phyloP scores from a whole-genome alignment of 2,329 filamentous ascomycete genomes.

The Pseudocercospora cruenta region DNA sequence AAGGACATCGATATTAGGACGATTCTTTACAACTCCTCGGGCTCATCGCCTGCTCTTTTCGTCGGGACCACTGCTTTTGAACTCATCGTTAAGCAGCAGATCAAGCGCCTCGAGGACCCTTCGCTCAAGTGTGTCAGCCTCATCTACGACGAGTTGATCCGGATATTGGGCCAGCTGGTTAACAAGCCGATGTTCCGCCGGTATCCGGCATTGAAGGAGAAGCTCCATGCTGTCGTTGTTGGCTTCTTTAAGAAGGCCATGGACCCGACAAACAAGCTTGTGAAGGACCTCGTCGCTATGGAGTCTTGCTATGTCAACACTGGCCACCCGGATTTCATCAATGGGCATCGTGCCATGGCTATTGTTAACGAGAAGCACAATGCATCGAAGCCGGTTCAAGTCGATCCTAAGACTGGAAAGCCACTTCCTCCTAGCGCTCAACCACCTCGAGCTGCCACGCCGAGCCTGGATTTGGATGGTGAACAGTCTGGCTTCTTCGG shows the following conservation, averaged over 20 bases:
- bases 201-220: conserved; percentile 95
- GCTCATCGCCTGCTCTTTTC: conserved; percentile 92
- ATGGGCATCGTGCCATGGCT: conserved; percentile 95
- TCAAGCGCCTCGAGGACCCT: conserved; percentile 92
- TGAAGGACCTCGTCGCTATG: conserved; percentile 90
- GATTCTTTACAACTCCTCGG: conserved; percentile 98
- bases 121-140: conserved; percentile 96
- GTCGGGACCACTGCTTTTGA: conserved; percentile 98
- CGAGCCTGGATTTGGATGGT: conserved; percentile 65
- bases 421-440: conserved; percentile 67
- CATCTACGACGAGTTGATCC: conserved; percentile 95
- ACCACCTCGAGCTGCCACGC: conserved; percentile 75
- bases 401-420: conserved; percentile 98
- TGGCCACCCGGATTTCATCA: conserved; percentile 95
- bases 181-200: conserved; percentile 87
- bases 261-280: conserved; percentile 97
- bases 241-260: conserved; percentile 97
- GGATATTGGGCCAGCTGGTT: conserved; percentile 88
- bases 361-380: conserved; percentile 93
- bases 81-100: conserved; percentile 97
- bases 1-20: conserved; percentile 98
- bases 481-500: conserved; percentile 80
- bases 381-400: conserved; percentile 81
- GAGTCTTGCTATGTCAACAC: conserved; percentile 98
- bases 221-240: conserved; percentile 91